These are phyloP conservation scores for Colletotrichum nymphaeae DNA, from an alignment of 2,329 filamentous ascomycete genomes.

Conservation along the genomic window DNA sequence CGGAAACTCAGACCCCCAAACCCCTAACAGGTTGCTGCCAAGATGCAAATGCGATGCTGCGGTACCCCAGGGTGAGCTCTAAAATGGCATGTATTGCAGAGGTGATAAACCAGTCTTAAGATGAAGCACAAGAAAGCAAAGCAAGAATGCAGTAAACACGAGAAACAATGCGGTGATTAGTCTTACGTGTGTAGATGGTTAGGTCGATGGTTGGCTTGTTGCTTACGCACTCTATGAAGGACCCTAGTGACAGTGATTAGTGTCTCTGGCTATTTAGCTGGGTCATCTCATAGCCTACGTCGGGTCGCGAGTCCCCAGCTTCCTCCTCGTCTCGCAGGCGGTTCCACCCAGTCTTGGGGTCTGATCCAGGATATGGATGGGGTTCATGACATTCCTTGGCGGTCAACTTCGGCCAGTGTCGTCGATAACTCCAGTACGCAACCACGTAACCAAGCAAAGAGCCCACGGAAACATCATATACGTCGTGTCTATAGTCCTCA, in stretches of 20 bases:
- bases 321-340: slow-evolving; percentile 67
- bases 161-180: not conserved
- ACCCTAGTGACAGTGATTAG: slow-evolving; percentile 33
- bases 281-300: slow-evolving; percentile 54
- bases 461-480: slow-evolving; percentile 75
- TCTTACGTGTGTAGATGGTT: not conserved
- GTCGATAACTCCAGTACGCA: slow-evolving; percentile 74
- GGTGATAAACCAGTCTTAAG: not conserved
- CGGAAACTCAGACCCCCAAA: not conserved
- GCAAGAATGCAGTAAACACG: not conserved
- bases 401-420: slow-evolving; percentile 70
- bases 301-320: slow-evolving; percentile 45
- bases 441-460: slow-evolving; percentile 69
- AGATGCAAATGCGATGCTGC: slow-evolving; percentile 7
- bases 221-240: slow-evolving; percentile 19
- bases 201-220: slow-evolving; percentile 14
- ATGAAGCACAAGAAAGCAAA: not conserved
- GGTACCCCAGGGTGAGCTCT: not conserved
- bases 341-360: slow-evolving; percentile 49
- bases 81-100: not conserved
- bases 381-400: slow-evolving; percentile 67
- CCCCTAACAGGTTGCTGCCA: slow-evolving; percentile 4
- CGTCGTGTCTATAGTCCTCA: slow-evolving; percentile 78
- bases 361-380: slow-evolving; percentile 59
- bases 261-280: slow-evolving; percentile 36